Conservation (phyloP, 768 basidiomycete genomes). For the Clathrus columnatus region DNA sequence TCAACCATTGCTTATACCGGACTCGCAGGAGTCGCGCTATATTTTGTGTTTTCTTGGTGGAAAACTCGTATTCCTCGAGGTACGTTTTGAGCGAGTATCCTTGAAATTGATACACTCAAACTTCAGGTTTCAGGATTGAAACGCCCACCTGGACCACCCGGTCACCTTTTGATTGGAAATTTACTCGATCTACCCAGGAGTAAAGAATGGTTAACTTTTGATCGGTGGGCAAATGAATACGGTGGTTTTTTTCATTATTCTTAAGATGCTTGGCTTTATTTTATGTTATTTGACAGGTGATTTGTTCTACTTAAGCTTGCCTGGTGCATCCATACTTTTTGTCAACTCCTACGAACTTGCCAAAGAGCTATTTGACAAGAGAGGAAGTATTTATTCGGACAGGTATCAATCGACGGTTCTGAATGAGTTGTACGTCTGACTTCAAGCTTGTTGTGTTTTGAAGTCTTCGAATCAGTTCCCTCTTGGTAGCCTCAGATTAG, state of each 20-base stretch:
- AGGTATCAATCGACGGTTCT: conserved; percentile 13
- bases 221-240: neutral
- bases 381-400: conserved; percentile 14
- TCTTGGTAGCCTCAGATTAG: conserved; percentile 12
- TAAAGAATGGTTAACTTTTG: neutral
- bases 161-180: neutral
- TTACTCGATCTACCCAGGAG: neutral
- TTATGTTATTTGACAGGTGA: conserved; percentile 7
- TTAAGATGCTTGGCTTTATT: too few species aligned
- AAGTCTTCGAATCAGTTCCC: neutral
- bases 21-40: neutral
- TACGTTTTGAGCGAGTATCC: neutral
- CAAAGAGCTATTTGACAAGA: conserved; percentile 15
- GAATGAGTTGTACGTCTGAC: conserved; percentile 12
- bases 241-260: neutral
- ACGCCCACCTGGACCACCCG: neutral
- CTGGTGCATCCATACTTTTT: conserved; percentile 11
- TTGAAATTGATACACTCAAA: neutral
- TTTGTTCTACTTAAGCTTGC: conserved; percentile 13
- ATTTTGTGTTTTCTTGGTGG: neutral
- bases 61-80: neutral
- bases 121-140: neutral
- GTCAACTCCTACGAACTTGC: conserved; percentile 15
- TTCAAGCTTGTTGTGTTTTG: neutral
- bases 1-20: too few species aligned